phyloP scores from a whole-genome alignment of 176 grass and related monocot genomes.

The Raddia distichophylla region DNA sequence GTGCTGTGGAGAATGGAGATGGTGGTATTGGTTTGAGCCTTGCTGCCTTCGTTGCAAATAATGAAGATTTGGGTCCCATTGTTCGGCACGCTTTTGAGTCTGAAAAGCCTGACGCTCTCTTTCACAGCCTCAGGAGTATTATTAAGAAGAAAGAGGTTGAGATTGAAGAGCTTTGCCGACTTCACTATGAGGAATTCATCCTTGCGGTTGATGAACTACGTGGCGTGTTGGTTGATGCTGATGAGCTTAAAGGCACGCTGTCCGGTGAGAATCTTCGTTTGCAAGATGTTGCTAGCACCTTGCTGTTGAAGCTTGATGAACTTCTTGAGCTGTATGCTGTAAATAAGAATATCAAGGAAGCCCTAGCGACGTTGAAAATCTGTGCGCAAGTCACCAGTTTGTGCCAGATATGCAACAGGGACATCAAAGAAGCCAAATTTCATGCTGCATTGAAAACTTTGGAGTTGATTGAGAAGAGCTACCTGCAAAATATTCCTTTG shows the following conservation, averaged over 20 bases:
- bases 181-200: slow-evolving; percentile 88
- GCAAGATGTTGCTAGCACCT: slow-evolving; percentile 56
- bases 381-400: slow-evolving; percentile 61
- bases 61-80: slow-evolving; percentile 69
- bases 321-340: slow-evolving; percentile 60
- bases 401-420: slow-evolving; percentile 64
- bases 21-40: slow-evolving; percentile 42
- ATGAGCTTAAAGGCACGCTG: slow-evolving; percentile 68
- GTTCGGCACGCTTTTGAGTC: slow-evolving; percentile 60
- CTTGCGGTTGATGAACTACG: slow-evolving; percentile 74
- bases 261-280: slow-evolving; percentile 57
- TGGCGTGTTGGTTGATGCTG: slow-evolving; percentile 64
- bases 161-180: slow-evolving; percentile 76
- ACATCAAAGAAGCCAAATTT: slow-evolving; percentile 54
- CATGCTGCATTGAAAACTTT: slow-evolving; percentile 71
- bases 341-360: slow-evolving; percentile 61
- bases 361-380: slow-evolving; percentile 59
- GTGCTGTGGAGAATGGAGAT: slow-evolving; percentile 64
- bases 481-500: slow-evolving; percentile 65
- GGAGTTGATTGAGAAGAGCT: slow-evolving; percentile 73
- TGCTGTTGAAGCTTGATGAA: slow-evolving; percentile 65
- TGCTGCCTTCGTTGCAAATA: slow-evolving; percentile 58
- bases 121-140: slow-evolving; percentile 59
- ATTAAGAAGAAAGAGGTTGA: slow-evolving; percentile 74
- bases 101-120: slow-evolving; percentile 70